Evolutionary conservation across 2,329 filamentous ascomycete genomes (phyloP).

Genomic region (Neurospora sp.): DNA sequence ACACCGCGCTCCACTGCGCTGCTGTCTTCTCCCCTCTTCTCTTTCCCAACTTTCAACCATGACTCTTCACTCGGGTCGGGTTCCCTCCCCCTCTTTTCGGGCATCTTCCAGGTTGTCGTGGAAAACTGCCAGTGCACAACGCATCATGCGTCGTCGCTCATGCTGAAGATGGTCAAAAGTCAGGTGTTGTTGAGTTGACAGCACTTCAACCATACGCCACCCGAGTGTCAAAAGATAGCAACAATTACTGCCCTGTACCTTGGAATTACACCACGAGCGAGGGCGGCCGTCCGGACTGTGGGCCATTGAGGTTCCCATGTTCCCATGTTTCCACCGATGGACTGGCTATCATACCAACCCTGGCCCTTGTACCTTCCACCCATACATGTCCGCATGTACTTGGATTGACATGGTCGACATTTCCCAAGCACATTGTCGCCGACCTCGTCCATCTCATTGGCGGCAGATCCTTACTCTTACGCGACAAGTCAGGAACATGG

Average conservation of each 20-base stretch:
- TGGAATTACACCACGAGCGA: not conserved
- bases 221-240: not conserved
- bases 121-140: not conserved
- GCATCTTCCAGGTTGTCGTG: not conserved
- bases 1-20: not conserved
- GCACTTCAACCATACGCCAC: not conserved
- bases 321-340: not conserved
- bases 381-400: not conserved
- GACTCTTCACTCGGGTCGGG: not conserved
- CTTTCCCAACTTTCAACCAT: not conserved
- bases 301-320: not conserved
- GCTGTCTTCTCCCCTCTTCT: not conserved
- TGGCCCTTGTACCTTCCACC: not conserved
- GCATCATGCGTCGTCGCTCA: not conserved
- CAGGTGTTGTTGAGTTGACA: not conserved
- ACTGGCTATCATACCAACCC: not conserved
- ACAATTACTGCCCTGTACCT: not conserved
- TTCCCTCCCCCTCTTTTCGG: not conserved
- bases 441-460: conserved; percentile 5
- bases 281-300: not conserved
- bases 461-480: conserved; percentile 3
- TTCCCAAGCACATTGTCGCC: conserved; percentile 4
- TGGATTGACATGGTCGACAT: not conserved
- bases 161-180: not conserved
- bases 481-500: not conserved